Base-by-base conservation (phyloP, 495 filamentous ascomycete genomes). In the Trichoderma erinaceum region DNA sequence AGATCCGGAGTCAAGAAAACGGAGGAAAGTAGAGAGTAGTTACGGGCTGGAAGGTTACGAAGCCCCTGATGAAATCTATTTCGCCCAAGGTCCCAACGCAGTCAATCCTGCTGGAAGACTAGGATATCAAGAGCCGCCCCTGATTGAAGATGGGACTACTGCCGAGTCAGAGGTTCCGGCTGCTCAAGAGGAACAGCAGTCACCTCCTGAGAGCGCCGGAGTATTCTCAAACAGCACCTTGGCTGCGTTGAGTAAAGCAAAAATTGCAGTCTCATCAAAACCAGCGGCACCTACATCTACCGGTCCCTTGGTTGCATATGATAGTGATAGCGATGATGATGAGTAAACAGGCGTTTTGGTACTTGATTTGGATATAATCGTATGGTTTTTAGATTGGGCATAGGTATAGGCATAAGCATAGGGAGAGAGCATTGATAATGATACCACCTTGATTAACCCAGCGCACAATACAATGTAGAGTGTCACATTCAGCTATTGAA, bases 11-110 rank as follows among this genome's bases (percentile, higher is more conserved):
- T 90, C 91, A 50, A 84, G 87, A 73, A 97, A 96, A 80, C 82
- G 92, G 72, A 86, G 93, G 76, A 93, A 90, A 81, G 89, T 97
- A 38, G 93, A 98, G 75, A 92, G 92, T 18, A 87, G 85, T 16
- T 97, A 96, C 73, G 96, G 93, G 0, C 76, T 99, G 66, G 84
- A 90, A 66, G 95, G 96, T 1, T 99, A 98, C 75, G 92, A 98
- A 70, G 92, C 92, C 21, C 93, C 94, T 4, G 95, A 99, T 77
- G 90, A 96, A 72, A 89, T 98, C 23, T 97, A 93, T 85, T 97
- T 92, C 79, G 91, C 93, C 4, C 80, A 89, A 65, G 86, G 84
- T 0, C 75, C 77, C 11, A 84, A 86, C 69, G 84, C 85, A 0
- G 84, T 87, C 23, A 87, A 87, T 70, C 84, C 85, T 2, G 75